A percentile compares a stretch with the other conserved stretches of the same genome.
These are phyloP conservation scores for Chytriomyces hyalinus DNA, from an alignment of 192 early-diverging fungal species.

Conservation along the genomic window DNA sequence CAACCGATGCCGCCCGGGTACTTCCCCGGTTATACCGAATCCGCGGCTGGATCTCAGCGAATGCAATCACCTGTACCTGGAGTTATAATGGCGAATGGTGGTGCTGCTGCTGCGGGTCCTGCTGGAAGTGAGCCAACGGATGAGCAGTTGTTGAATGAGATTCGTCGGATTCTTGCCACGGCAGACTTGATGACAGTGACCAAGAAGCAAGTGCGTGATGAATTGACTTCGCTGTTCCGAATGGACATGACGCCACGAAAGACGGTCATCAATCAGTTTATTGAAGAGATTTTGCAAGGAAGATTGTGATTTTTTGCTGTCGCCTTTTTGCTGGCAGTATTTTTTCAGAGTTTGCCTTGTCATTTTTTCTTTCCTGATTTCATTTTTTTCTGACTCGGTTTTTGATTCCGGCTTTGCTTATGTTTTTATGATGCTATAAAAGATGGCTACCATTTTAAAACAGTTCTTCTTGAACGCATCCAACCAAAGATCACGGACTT, in stretches of 20 bases:
- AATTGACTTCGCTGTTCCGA: conserved; percentile 78
- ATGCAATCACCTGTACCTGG: not conserved
- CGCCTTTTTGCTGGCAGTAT: not conserved
- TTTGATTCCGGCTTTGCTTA: too few species aligned
- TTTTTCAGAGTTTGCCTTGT: not conserved
- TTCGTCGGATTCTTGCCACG: conserved; percentile 71
- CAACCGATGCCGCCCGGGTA: conserved; percentile 26
- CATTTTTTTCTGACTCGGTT: not conserved
- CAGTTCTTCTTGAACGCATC: too few species aligned
- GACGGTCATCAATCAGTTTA: conserved; percentile 80
- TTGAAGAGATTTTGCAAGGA: conserved; percentile 61
- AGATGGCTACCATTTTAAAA: too few species aligned
- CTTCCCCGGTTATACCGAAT: conserved; percentile 29
- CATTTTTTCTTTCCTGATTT: not conserved
- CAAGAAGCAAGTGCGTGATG: conserved; percentile 95
- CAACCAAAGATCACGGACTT: too few species aligned
- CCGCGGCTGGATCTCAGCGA: conserved; percentile 10
- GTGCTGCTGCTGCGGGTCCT: not conserved
- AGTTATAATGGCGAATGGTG: not conserved
- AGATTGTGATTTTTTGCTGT: conserved; percentile 19
- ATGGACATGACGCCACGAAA: conserved; percentile 83
- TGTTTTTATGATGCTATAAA: too few species aligned
- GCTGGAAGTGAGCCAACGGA: conserved; percentile 34
- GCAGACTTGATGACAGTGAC: conserved; percentile 98
- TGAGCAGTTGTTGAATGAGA: conserved; percentile 53